These are phyloP conservation scores for Gyrodon lividus DNA, from an alignment of 768 basidiomycete genomes.

Conservation along the genomic window DNA sequence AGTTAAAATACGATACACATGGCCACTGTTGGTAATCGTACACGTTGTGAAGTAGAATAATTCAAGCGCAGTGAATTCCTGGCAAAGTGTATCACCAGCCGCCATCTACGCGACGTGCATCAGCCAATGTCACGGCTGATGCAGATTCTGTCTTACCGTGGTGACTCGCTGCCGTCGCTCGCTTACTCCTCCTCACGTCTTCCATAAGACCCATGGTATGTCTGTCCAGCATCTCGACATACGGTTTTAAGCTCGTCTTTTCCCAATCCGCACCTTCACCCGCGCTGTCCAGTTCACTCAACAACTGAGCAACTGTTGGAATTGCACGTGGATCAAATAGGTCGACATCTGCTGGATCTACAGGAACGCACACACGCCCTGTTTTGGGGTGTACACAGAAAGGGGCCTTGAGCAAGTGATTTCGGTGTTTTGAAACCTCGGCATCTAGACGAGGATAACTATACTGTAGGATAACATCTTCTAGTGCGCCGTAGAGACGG, in stretches of 20 bases:
- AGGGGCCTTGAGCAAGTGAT: conserved; percentile 96
- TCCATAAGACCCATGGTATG: conserved; percentile 45
- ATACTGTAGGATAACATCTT: conserved; percentile 90
- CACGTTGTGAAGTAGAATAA: background rate
- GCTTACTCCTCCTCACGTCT: conserved; percentile 27
- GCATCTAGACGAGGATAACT: conserved; percentile 96
- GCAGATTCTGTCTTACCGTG: conserved; percentile 11
- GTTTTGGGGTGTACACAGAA: conserved; percentile 98
- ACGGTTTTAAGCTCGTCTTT: conserved; percentile 82
- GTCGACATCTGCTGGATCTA: conserved; percentile 74
- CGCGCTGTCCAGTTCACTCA: conserved; percentile 69
- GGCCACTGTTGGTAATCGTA: background rate
- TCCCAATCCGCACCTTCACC: conserved; percentile 75
- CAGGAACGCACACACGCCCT: conserved; percentile 91
- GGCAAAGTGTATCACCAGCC: conserved; percentile 22
- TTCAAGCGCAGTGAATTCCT: background rate
- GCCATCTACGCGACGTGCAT: conserved; percentile 12
- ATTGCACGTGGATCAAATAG: conserved; percentile 82
- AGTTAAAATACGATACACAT: background rate
- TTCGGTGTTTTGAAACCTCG: conserved; percentile 95
- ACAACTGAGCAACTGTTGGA: conserved; percentile 83
- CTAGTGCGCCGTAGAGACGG: conserved; percentile 52
- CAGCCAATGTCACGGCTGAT: background rate
- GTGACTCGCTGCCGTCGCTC: conserved; percentile 8
- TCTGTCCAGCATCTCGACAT: conserved; percentile 84